These are phyloP conservation scores for Sporothrix dimorphospora DNA, from an alignment of 2,329 filamentous ascomycete genomes.

Conservation along the genomic window DNA sequence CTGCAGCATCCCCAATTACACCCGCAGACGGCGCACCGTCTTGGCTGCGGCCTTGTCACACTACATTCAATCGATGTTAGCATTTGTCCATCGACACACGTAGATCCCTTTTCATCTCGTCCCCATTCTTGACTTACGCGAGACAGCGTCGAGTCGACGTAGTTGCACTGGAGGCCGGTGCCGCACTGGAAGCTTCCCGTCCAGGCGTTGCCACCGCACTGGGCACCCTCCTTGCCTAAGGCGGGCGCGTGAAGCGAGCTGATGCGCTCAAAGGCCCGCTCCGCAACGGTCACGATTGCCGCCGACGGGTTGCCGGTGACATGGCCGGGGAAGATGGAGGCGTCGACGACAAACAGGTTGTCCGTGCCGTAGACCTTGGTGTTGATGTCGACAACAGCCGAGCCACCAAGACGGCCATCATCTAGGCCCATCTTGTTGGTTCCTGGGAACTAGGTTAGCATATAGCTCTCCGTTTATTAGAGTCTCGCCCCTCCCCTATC, in stretches of 20 bases:
- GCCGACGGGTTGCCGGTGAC: constrained; percentile 63
- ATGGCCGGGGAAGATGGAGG: constrained; percentile 60
- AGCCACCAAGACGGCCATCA: constrained; percentile 57
- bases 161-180: constrained; percentile 23
- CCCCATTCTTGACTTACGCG: constrained; percentile 19
- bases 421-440: constrained; percentile 64
- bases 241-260: constrained; percentile 23
- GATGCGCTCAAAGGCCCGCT: constrained; percentile 49
- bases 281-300: constrained; percentile 61
- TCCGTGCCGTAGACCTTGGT: constrained; percentile 69
- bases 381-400: constrained; percentile 64
- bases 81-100: background rate
- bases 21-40: constrained; percentile 11
- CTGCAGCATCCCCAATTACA: background rate
- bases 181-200: constrained; percentile 30
- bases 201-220: constrained; percentile 30
- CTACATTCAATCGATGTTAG: background rate
- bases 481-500: no score
- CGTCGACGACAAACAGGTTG: constrained; percentile 63
- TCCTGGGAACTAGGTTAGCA: background rate
- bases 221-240: constrained; percentile 12
- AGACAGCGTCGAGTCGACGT: constrained; percentile 25
- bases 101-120: background rate
- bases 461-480: no score
- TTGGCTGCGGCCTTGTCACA: constrained; percentile 19